Base-by-base conservation (phyloP, 306 rosid genomes). In the Quercus gilva region DNA sequence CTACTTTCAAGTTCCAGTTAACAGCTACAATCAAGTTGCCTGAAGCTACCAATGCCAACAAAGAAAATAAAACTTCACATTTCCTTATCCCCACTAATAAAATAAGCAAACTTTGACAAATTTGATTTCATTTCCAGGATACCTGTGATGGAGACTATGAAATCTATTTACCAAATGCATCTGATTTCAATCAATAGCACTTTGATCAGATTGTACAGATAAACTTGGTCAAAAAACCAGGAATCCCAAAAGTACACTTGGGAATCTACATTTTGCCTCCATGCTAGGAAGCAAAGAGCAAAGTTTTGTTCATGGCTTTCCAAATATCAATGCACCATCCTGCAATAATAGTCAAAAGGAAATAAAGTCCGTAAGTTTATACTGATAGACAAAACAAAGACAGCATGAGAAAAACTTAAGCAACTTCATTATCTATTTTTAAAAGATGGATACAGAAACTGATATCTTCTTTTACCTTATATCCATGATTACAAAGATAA, bases 261-360 rank as follows among this genome's bases (percentile, higher is more conserved):
- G 12, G 28, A 71, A 31, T 25, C 74, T 55, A 61, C 68, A 61
- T 61, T 26, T 59, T 31, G 7, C 21, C 29, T 49, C 71, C 57
- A 29, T n/a, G 28, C 61, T 71, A 70, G 52, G 58, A 41, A 35
- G 69, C 58, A 52, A 75, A 41, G 35, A 68, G 74, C 74, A 52
- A 55, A 25, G 59, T 23, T 70, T 5, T 63, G 17, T 69, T 59
- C 57, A 28, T 23, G 35, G 73, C 52, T 76, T 69, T 75, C 71
- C 77, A 73, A 59, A 56, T 58, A 74, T 59, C 67, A 53, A 79
- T 45, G 57, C 77, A 43, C 72, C 60, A 56, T 76, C 82, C 87
- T 85, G 86, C 79, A 69, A 53, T 84, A 78, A 55, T 33, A 35
- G 20, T 20, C 14, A 56, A 23, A 23, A 33, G 71, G 65, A 74